Evolutionary conservation across 371 early-diverging fungal species (phyloP).

Genomic region (Globomyces sp.): DNA sequence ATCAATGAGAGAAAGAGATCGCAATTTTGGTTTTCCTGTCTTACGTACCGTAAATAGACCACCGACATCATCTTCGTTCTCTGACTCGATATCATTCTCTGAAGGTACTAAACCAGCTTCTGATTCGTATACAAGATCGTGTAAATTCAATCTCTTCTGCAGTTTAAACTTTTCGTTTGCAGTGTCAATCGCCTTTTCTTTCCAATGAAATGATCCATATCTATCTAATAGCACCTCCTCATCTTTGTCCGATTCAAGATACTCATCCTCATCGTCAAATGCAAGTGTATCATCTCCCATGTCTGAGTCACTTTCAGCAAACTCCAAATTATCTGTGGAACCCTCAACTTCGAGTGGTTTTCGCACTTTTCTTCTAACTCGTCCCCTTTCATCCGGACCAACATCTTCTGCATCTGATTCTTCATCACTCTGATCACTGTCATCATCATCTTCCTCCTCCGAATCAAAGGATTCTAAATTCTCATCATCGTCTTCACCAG

Average conservation of each 20-base stretch:
- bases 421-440: slow-evolving; percentile 33
- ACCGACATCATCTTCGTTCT: slow-evolving; percentile 56
- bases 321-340: slow-evolving; percentile 57
- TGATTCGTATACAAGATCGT: slow-evolving; percentile 81
- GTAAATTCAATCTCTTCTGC: slow-evolving; percentile 69
- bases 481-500: slow-evolving; percentile 27
- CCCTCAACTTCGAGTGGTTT: slow-evolving; percentile 28
- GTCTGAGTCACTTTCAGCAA: slow-evolving; percentile 76
- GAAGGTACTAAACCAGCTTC: slow-evolving; percentile 15
- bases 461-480: neutral
- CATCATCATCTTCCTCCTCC: slow-evolving; percentile 42
- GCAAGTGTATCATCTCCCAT: slow-evolving; percentile 38
- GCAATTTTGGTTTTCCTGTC: slow-evolving; percentile 20
- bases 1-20: slow-evolving; percentile 53
- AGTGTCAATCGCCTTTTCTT: slow-evolving; percentile 66
- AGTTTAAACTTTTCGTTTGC: slow-evolving; percentile 60
- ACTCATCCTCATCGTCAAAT: slow-evolving; percentile 42
- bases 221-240: slow-evolving; percentile 31
- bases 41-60: slow-evolving; percentile 66
- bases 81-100: slow-evolving; percentile 38
- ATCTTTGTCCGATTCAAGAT: slow-evolving; percentile 31
- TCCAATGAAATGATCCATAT: slow-evolving; percentile 71
- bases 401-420: slow-evolving; percentile 48
- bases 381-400: slow-evolving; percentile 49
- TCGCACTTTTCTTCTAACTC: slow-evolving; percentile 41